Percentiles rank a stretch among this genome's conserved stretches.
phyloP scores from a whole-genome alignment of 139 green algal species.

The Asterochloris sp. region DNA sequence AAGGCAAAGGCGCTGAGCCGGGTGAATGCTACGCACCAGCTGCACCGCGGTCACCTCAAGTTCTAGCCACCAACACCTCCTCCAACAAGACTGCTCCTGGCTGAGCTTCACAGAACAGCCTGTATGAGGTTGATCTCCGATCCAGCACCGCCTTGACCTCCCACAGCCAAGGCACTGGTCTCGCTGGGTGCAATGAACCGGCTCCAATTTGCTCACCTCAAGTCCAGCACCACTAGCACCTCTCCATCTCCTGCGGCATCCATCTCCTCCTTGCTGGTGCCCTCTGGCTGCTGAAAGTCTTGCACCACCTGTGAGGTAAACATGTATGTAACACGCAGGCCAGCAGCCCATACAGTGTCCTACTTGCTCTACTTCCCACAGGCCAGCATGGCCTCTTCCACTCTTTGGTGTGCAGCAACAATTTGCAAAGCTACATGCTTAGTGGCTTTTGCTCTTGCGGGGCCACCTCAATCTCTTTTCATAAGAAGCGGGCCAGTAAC shows the following conservation, averaged over 20 bases:
- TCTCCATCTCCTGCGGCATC: constrained; percentile 83
- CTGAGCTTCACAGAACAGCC: too few species aligned
- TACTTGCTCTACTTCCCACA: not conserved
- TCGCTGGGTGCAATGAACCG: too few species aligned
- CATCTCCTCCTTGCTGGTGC: constrained; percentile 46
- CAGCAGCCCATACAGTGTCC: not conserved
- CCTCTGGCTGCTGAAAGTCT: constrained; percentile 73
- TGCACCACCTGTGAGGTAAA: constrained; percentile 45
- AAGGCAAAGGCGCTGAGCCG: too few species aligned
- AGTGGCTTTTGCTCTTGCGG: too few species aligned
- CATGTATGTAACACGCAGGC: not conserved
- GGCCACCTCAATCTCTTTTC: not conserved
- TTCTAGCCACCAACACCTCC: too few species aligned
- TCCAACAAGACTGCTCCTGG: too few species aligned
- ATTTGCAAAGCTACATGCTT: too few species aligned
- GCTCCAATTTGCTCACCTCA: constrained; percentile 44
- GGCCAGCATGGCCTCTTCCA: not conserved
- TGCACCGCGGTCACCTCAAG: too few species aligned
- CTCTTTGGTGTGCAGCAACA: not conserved
- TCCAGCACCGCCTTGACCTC: too few species aligned
- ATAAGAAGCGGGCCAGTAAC: not conserved
- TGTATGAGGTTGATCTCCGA: too few species aligned
- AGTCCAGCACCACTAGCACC: constrained; percentile 91
- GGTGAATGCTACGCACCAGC: too few species aligned
- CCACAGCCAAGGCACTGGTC: too few species aligned